Evolutionary conservation across 805 yeast species (phyloP), one percentile per base, ranked within the genome.

Genomic region (Teunomyces gatunensis): DNA sequence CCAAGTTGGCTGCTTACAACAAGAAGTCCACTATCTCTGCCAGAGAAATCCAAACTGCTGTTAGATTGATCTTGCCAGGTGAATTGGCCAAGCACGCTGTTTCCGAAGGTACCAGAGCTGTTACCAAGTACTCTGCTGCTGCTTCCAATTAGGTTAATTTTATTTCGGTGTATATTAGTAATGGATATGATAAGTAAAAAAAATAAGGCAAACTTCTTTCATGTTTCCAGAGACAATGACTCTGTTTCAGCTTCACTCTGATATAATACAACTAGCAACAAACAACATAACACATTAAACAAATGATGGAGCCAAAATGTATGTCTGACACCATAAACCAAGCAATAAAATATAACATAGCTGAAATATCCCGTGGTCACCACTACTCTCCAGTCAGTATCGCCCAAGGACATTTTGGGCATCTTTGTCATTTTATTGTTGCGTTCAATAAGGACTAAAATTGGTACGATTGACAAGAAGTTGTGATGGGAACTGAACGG

Each of bases 51-150:
- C 97, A 91, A 81, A 91, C 97, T 63, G 97, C 98, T 61, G 97
- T 91, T 59, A 89, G 97, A 84, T 85, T 91, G 68, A 90, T 91
- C 76, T 85, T 91, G 65, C 98, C 98, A 62, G 97, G 97, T 84
- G 97, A 91, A 81, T 83, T 91, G 71, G 96, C 97, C 62, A 90
- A 90, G 83, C 97, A 91, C 78, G 97, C 97, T 67, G 96, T 90
- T 64, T 87, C 96, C 64, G 98, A 91, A 80, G 97, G 97, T 82
- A 89, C 96, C 62, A 88, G 96, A 84, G 96, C 97, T 73, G 96
- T 89, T 65, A 88, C 96, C 74, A 89, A 89, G 80, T 89, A 89
- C 83, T 86, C 96, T 65, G 85, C 96, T 65, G 85, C 96, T 67
- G 79, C 75, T 57, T 61, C 74, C 50, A 64, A 64, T 55, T 69